phyloP scores from a whole-genome alignment of 805 yeast genomes.

The Teunomyces kruisii region DNA sequence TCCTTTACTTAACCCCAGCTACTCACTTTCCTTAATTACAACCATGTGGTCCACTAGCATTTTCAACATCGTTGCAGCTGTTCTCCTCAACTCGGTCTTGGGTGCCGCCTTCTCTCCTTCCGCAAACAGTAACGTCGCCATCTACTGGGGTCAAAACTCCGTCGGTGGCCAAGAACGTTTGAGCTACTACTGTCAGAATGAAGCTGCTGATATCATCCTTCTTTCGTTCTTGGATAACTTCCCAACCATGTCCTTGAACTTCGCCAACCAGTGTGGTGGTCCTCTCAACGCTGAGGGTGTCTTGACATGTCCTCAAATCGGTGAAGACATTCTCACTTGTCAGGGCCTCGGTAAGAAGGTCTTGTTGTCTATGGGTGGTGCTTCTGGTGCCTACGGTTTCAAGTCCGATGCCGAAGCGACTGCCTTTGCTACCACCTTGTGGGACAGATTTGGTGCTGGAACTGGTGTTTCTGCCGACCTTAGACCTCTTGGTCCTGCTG shows the following conservation, averaged over 20 bases:
- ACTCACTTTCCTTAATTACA: background rate
- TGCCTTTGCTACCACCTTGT: conserved; percentile 28
- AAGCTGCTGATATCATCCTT: conserved; percentile 12
- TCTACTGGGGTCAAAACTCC: conserved; percentile 19
- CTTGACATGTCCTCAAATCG: conserved; percentile 30
- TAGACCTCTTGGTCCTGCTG: conserved; percentile 67
- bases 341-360: conserved; percentile 78
- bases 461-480: conserved; percentile 14
- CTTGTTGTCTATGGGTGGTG: conserved; percentile 67
- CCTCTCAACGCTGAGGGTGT: conserved; percentile 12
- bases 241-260: conserved; percentile 12
- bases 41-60: conserved; percentile 7
- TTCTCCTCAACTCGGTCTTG: conserved; percentile 7
- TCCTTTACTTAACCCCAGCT: conserved; percentile 5
- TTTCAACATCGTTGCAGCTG: conserved; percentile 6
- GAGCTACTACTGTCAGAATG: conserved; percentile 12
- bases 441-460: conserved; percentile 25
- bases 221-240: conserved; percentile 13
- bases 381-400: conserved; percentile 41
- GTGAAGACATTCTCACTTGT: conserved; percentile 68
- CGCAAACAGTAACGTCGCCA: conserved; percentile 13
- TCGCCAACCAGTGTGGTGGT: conserved; percentile 16
- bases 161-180: conserved; percentile 12
- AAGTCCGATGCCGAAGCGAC: conserved; percentile 26
- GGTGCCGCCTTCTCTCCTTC: conserved; percentile 11